Conservation (phyloP, 1,139 yeast genomes). For the Magnusiomyces paraingens region DNA sequence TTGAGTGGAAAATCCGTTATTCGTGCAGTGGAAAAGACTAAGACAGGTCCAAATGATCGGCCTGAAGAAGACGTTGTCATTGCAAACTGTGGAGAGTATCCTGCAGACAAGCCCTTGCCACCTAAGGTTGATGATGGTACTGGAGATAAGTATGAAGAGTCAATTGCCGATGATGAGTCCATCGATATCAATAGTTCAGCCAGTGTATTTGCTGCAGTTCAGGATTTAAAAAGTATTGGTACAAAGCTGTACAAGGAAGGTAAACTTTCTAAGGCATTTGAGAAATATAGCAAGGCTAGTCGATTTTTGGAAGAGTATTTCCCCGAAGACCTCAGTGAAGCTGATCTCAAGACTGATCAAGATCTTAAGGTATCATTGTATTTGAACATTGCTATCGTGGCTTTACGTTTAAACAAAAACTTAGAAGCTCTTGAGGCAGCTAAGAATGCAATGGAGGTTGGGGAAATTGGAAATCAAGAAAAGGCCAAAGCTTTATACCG, state of each 20-base stretch:
- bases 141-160: conserved; percentile 79
- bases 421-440: conserved; percentile 55
- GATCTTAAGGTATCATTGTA: conserved; percentile 56
- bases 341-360: conserved; percentile 35
- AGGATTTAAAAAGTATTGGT: conserved; percentile 69
- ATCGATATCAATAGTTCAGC: conserved; percentile 55
- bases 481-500: conserved; percentile 82
- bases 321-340: conserved; percentile 47
- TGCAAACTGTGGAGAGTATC: conserved; percentile 72
- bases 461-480: conserved; percentile 56
- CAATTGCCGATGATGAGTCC: conserved; percentile 63
- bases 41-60: conserved; percentile 48
- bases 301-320: conserved; percentile 63
- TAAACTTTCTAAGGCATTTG: conserved; percentile 40
- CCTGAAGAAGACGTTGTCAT: conserved; percentile 64
- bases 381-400: conserved; percentile 71
- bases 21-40: conserved; percentile 65
- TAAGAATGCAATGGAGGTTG: conserved; percentile 57
- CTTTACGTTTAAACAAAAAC: conserved; percentile 56
- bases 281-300: conserved; percentile 67
- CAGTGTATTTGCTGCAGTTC: conserved; percentile 61
- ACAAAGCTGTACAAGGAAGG: conserved; percentile 62
- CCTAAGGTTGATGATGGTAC: conserved; percentile 56
- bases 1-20: conserved; percentile 76
- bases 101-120: conserved; percentile 44